These are phyloP conservation scores for Postia placenta DNA, from an alignment of 768 basidiomycete species.

Conservation along the genomic window DNA sequence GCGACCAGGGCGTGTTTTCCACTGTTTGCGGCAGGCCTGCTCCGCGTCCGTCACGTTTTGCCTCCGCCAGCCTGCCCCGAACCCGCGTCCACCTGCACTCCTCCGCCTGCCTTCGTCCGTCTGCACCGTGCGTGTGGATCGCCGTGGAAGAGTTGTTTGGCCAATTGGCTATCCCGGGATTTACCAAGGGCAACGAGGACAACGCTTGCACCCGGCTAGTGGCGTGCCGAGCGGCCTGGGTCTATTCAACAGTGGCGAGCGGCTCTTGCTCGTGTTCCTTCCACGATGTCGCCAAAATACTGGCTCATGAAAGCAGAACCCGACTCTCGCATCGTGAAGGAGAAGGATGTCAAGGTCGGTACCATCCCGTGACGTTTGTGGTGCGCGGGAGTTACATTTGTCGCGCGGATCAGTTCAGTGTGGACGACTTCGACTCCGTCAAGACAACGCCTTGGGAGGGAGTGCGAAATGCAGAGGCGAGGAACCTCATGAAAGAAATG, in stretches of 20 bases:
- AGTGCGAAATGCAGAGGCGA: slow-evolving; percentile 79
- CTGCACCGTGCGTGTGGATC: too few relatives aligned
- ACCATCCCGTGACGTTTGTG: not conserved
- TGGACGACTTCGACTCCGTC: slow-evolving; percentile 76
- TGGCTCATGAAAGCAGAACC: slow-evolving; percentile 90
- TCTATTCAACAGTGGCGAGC: not conserved
- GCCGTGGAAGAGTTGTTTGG: too few relatives aligned
- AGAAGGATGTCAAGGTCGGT: slow-evolving; percentile 75
- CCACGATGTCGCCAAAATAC: slow-evolving; percentile 19
- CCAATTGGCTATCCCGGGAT: too few relatives aligned
- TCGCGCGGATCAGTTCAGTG: slow-evolving; percentile 53
- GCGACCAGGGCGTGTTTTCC: slow-evolving; percentile 23
- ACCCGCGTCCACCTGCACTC: slow-evolving; percentile 68
- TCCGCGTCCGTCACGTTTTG: slow-evolving; percentile 38
- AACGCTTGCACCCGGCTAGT: not conserved
- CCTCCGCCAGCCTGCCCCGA: slow-evolving; percentile 91
- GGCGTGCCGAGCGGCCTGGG: not conserved
- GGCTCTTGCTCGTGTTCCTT: not conserved
- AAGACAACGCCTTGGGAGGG: slow-evolving; percentile 80
- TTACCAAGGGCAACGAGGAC: too few relatives aligned
- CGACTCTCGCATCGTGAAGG: slow-evolving; percentile 77
- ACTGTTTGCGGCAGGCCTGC: slow-evolving; percentile 22
- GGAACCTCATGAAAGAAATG: slow-evolving; percentile 84
- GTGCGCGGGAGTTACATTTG: not conserved
- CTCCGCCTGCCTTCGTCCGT: too few relatives aligned